Conservation (phyloP, 2,329 filamentous ascomycete genomes). For the Dothidotthia symphoricarpi region DNA sequence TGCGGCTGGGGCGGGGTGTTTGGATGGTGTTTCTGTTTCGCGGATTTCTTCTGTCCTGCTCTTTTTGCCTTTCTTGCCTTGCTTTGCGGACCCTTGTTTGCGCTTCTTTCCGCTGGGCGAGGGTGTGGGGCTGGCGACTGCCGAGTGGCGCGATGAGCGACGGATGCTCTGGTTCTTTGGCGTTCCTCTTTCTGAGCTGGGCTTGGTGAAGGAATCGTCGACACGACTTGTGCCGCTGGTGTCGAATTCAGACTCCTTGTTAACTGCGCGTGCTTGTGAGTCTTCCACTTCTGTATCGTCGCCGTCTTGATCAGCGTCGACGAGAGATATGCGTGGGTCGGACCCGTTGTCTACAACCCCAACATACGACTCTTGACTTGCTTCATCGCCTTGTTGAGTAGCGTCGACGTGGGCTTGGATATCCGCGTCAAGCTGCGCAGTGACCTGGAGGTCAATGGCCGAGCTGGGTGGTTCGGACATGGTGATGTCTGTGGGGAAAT, state of each 20-base stretch:
- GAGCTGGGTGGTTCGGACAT: conserved; percentile 32
- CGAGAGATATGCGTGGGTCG: conserved; percentile 6
- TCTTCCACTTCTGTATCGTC: conserved; percentile 26
- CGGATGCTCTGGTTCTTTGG: conserved; percentile 20
- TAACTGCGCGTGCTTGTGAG: conserved; percentile 9
- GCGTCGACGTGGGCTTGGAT: conserved; percentile 23
- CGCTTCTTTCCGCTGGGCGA: conserved; percentile 24
- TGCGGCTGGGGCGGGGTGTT: conserved; percentile 17
- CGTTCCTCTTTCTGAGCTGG: conserved; percentile 16
- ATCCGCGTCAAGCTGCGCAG: conserved; percentile 38
- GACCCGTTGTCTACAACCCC: conserved; percentile 27
- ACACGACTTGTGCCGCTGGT: conserved; percentile 34
- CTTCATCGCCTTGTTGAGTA: conserved; percentile 4
- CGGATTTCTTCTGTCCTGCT: conserved; percentile 9
- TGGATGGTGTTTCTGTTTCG: not conserved
- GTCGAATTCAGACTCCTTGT: conserved; percentile 9
- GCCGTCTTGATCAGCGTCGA: conserved; percentile 6
- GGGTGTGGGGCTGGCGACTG: conserved; percentile 17
- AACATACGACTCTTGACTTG: conserved; percentile 18
- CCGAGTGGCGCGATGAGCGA: conserved; percentile 29
- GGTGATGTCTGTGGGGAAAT: conserved; percentile 8
- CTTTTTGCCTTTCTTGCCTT: conserved; percentile 16
- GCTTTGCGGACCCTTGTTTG: conserved; percentile 16
- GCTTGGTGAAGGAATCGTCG: conserved; percentile 38
- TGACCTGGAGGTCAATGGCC: conserved; percentile 34